Evolutionary conservation across 768 basidiomycete genomes (phyloP).

Genomic region (Trametes gibbosa): DNA sequence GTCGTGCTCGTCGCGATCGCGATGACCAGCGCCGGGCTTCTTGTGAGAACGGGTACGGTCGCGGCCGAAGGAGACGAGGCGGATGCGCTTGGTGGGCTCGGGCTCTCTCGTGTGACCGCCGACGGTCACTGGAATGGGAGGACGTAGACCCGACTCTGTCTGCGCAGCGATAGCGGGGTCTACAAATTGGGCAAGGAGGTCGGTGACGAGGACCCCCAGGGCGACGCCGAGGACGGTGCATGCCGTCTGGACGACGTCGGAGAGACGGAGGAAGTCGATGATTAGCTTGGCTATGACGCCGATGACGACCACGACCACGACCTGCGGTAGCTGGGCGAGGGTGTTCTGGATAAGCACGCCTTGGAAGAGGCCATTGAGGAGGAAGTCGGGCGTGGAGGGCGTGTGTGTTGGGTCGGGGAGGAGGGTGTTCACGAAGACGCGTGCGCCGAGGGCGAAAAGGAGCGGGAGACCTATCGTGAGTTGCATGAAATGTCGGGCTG

Average conservation of each 20-base stretch:
- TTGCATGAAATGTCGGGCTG: slow-evolving; percentile 34
- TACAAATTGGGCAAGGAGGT: slow-evolving; percentile 64
- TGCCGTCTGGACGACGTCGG: slow-evolving; percentile 54
- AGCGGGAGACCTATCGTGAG: slow-evolving; percentile 62
- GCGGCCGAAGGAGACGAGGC: slow-evolving; percentile 29
- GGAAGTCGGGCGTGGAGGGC: slow-evolving; percentile 51
- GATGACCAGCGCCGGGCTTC: neutral
- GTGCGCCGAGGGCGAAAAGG: slow-evolving; percentile 71
- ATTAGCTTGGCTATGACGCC: slow-evolving; percentile 60
- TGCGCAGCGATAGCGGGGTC: slow-evolving; percentile 30
- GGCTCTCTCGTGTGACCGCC: slow-evolving; percentile 6
- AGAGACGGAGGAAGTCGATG: slow-evolving; percentile 54
- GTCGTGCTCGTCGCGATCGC: slow-evolving; percentile 9
- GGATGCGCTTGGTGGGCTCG: slow-evolving; percentile 22
- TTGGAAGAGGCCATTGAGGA: slow-evolving; percentile 73
- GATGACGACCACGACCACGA: slow-evolving; percentile 55
- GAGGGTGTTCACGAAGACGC: slow-evolving; percentile 55
- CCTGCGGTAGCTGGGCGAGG: slow-evolving; percentile 49
- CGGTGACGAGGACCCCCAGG: slow-evolving; percentile 68
- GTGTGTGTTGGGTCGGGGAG: slow-evolving; percentile 40
- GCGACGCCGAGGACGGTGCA: slow-evolving; percentile 65
- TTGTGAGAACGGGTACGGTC: slow-evolving; percentile 18
- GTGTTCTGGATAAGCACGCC: slow-evolving; percentile 72
- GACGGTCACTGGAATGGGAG: neutral
- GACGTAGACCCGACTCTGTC: neutral